Evolutionary conservation across 2,329 filamentous ascomycete genomes (phyloP).

Genomic region (Dactylonectria macrodidyma): DNA sequence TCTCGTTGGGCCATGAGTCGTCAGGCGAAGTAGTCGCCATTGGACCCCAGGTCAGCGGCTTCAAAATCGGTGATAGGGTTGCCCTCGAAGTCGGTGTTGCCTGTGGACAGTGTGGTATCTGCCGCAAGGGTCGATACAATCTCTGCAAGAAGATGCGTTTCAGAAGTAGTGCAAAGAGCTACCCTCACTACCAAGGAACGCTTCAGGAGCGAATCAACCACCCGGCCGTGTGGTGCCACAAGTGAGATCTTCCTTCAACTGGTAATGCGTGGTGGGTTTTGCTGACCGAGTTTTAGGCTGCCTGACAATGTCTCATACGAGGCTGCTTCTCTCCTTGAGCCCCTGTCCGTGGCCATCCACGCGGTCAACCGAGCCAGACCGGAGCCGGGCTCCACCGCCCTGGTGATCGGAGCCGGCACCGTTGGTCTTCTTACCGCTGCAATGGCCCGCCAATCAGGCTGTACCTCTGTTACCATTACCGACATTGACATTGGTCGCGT

Average conservation of each 20-base stretch:
- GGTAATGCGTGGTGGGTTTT: neutral
- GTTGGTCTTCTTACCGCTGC: conserved; percentile 75
- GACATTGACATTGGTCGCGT: conserved; percentile 74
- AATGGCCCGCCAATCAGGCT: conserved; percentile 74
- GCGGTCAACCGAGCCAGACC: conserved; percentile 70
- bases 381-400: conserved; percentile 67
- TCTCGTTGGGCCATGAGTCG: conserved; percentile 76
- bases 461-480: conserved; percentile 71
- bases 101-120: conserved; percentile 66
- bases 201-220: conserved; percentile 75
- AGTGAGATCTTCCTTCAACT: conserved; percentile 56
- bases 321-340: conserved; percentile 73
- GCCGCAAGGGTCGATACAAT: conserved; percentile 71
- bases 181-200: conserved; percentile 76
- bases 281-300: conserved; percentile 58
- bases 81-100: conserved; percentile 72
- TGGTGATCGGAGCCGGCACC: conserved; percentile 77
- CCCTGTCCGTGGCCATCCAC: conserved; percentile 74
- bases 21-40: conserved; percentile 71
- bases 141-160: conserved; percentile 75
- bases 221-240: conserved; percentile 74
- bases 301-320: conserved; percentile 72
- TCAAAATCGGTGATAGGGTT: conserved; percentile 70
- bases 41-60: conserved; percentile 66
- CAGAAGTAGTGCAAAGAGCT: conserved; percentile 73